Evolutionary conservation across 305 asterid species (phyloP).

Genomic region (Striga hermonthica): DNA sequence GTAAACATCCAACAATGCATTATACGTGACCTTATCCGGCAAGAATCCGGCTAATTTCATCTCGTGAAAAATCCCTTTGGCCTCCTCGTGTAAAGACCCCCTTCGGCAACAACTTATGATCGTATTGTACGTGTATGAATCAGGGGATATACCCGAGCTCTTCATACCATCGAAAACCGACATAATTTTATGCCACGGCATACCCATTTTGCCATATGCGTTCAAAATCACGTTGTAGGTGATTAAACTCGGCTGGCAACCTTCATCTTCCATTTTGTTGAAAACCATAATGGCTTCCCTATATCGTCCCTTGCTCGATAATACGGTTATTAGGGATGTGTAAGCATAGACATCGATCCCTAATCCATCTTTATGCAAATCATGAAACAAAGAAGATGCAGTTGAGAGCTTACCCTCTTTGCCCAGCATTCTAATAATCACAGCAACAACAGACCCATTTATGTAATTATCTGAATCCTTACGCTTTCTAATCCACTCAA

Average conservation of each 20-base stretch:
- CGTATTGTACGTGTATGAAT: constrained; percentile 86
- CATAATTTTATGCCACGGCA: constrained; percentile 82
- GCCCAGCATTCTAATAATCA: constrained; percentile 68
- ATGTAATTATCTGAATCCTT: constrained; percentile 40
- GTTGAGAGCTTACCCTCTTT: constrained; percentile 58
- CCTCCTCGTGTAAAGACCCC: constrained; percentile 80
- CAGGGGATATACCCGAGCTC: constrained; percentile 63
- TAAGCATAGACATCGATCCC: constrained; percentile 75
- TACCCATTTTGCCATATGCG: constrained; percentile 92
- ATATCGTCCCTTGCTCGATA: constrained; percentile 54
- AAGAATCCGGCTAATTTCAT: constrained; percentile 71
- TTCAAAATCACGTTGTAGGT: constrained; percentile 85
- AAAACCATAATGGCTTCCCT: constrained; percentile 77
- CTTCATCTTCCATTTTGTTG: constrained; percentile 88
- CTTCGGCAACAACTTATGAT: constrained; percentile 75
- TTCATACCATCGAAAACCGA: constrained; percentile 64
- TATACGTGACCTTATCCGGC: constrained; percentile 90
- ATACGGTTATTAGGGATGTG: constrained; percentile 69
- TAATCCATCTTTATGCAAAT: constrained; percentile 62
- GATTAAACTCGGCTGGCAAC: constrained; percentile 70
- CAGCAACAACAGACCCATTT: constrained; percentile 68
- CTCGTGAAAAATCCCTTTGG: constrained; percentile 70
- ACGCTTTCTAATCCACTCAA: constrained; percentile 57
- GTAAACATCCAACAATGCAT: constrained; percentile 80
- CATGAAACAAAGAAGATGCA: constrained; percentile 64